Evolutionary conservation across 371 early-diverging fungal species (phyloP), one percentile per base, ranked within the genome.

Genomic region (Apophysomyces sp.): DNA sequence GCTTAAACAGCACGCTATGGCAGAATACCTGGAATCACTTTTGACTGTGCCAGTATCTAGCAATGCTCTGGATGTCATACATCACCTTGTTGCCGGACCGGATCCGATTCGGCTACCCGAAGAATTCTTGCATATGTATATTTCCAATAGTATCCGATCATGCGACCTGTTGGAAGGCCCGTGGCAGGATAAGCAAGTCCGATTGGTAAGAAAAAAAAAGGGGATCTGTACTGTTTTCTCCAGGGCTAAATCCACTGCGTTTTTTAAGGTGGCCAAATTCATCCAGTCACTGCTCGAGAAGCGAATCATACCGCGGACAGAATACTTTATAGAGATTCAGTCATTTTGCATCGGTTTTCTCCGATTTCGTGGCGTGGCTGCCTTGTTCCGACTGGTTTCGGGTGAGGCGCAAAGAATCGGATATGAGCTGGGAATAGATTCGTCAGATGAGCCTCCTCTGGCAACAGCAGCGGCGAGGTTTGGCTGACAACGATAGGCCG

Each of bases 291-390:
- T 90, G 16, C 60, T 89, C 39, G 77, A 83, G 28, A 83, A 84
- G 41, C 57, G 69, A 0, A 77, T 82, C 4, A 83, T 90, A 21
- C 67, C 76, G 11, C 77, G 86, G 37, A 54, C 71, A n/a, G 86
- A 87, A 34, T 87, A 85, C 56, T 73, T 81, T 31, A 74, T 87
- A 37, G 90, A 89, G 56, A 77, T 91, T 29, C 88, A 88, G 66
- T 77, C 88, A 24, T 89, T 89, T 60, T 89, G 90, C 53, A 73
- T 88, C 26, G 81, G 63, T 8, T 63, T 63, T 56, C 52, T 72
- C 52, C 65, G 63, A 28, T 63, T 71, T 51, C 67, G 64, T 52
- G 73, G 67, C 36, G 75, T 74, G 11, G 63, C 71, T 11, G 52
- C 63, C 7, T 56, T 78, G 40, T 78, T 63, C 60, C 68, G 71